A percentile compares a stretch with the other conserved stretches of the same genome.
phyloP scores from a whole-genome alignment of 108 stramenopile genomes.

The Cylindrotheca fusiformis region DNA sequence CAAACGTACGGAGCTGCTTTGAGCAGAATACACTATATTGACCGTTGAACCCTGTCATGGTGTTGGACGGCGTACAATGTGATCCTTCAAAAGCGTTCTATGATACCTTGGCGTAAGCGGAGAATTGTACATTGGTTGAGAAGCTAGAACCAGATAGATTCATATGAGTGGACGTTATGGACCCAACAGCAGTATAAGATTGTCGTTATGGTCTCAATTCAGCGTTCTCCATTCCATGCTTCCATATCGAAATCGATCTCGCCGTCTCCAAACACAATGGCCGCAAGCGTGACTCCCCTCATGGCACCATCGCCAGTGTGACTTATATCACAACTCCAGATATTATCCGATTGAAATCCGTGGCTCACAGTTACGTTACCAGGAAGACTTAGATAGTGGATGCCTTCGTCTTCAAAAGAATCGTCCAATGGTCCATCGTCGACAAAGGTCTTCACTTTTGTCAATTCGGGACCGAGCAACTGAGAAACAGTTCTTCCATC shows the following conservation, averaged over 20 bases:
- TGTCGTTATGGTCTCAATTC: neutral
- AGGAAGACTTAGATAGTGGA: slow-evolving; percentile 20
- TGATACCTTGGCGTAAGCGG: no score
- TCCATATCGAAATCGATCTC: slow-evolving; percentile 23
- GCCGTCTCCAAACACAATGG: slow-evolving; percentile 6
- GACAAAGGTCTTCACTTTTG: slow-evolving; percentile 18
- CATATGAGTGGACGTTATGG: no score
- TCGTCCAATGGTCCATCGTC: slow-evolving; percentile 15
- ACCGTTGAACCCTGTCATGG: no score
- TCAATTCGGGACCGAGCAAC: slow-evolving; percentile 48
- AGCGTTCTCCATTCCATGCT: slow-evolving; percentile 22
- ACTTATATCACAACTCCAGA: slow-evolving; percentile 21
- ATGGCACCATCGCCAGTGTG: slow-evolving; percentile 5
- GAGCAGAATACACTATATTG: neutral
- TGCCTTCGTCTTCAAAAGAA: neutral
- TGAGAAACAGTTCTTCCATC: slow-evolving; percentile 70
- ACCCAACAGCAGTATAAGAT: neutral
- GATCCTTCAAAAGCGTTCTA: no score
- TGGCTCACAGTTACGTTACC: slow-evolving; percentile 21
- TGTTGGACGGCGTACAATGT: no score
- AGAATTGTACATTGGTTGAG: no score
- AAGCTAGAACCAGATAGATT: no score
- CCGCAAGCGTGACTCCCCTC: slow-evolving; percentile 18
- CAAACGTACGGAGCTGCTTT: slow-evolving; percentile 22
- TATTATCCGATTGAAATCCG: slow-evolving; percentile 9